These are phyloP conservation scores for Scenedesmus sp. DNA, from an alignment of 163 green algal genomes.

Conservation along the genomic window DNA sequence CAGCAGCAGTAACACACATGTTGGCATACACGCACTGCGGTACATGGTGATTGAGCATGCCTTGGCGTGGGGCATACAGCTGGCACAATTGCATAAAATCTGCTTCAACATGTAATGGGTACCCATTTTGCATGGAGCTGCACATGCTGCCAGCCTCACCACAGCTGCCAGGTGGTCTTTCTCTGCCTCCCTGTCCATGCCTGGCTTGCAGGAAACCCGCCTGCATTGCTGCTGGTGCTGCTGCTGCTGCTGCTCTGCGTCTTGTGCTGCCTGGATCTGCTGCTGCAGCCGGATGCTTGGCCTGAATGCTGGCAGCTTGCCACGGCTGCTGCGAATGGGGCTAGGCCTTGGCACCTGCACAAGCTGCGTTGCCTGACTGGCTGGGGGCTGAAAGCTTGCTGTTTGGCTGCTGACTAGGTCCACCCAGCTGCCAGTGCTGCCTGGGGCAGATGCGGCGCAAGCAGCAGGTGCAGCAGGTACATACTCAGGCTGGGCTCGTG, in stretches of 20 bases:
- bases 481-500: too few species aligned
- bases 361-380: neutral
- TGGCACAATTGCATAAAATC: too few species aligned
- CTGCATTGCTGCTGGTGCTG: neutral
- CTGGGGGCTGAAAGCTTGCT: neutral
- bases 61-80: too few species aligned
- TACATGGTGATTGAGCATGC: neutral
- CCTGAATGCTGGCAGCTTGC: neutral
- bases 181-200: neutral
- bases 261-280: neutral
- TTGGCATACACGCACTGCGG: too few species aligned
- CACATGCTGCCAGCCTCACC: neutral
- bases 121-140: neutral
- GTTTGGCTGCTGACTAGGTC: neutral
- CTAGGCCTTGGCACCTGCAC: neutral
- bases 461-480: neutral
- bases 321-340: too few species aligned
- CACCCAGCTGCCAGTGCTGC: neutral
- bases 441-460: neutral
- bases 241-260: neutral
- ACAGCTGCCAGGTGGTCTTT: constrained; percentile 13
- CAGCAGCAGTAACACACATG: neutral
- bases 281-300: constrained; percentile 19
- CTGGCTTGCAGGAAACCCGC: neutral
- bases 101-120: neutral